Conservation (phyloP, 768 basidiomycete genomes). For the Rhizopogon vinicolor region DNA sequence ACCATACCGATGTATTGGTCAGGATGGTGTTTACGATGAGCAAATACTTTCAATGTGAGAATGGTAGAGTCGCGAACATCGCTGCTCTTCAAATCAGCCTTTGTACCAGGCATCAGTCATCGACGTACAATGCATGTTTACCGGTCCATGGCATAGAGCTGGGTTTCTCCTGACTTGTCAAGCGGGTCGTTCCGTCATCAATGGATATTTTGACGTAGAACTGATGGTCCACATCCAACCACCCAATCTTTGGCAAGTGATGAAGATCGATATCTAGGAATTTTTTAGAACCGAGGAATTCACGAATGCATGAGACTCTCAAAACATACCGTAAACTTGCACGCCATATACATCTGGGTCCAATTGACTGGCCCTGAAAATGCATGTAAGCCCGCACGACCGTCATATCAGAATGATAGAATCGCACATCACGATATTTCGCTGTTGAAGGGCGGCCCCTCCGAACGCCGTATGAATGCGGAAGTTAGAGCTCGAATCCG, state of each 20-base stretch:
- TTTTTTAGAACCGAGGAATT: background rate
- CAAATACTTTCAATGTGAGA: slow-evolving; percentile 1
- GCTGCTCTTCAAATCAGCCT: background rate
- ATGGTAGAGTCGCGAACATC: background rate
- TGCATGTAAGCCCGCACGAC: background rate
- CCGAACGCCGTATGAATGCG: background rate
- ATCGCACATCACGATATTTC: background rate
- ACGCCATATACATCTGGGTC: background rate
- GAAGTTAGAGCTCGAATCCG: background rate
- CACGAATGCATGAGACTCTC: background rate
- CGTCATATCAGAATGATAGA: too few relatives aligned
- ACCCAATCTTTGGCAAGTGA: slow-evolving; percentile 3
- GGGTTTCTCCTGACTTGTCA: background rate
- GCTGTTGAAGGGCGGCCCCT: background rate
- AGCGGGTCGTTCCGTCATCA: background rate
- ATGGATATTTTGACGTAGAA: background rate
- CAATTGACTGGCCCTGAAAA: background rate
- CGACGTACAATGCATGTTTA: background rate
- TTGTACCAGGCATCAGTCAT: background rate
- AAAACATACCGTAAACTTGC: background rate
- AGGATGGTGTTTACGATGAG: background rate
- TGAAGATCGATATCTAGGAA: background rate
- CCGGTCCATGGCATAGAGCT: background rate
- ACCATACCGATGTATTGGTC: slow-evolving; percentile 1
- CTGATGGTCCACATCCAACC: background rate